Evolutionary conservation across 169 alveolate genomes (phyloP).

Genomic region (Eimeria acervulina): DNA sequence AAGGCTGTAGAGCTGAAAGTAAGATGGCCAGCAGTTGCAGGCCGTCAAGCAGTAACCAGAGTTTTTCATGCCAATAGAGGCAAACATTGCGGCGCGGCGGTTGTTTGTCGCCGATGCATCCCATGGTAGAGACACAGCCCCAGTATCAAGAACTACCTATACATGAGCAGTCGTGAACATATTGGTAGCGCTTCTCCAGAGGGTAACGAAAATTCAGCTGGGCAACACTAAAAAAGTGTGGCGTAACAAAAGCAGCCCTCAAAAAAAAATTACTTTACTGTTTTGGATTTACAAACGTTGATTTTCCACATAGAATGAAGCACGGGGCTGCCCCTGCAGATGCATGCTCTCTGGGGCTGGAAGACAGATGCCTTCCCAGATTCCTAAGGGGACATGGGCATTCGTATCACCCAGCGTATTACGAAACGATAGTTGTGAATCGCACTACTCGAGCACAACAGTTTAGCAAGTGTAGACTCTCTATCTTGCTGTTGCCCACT

Average conservation of each 20-base stretch:
- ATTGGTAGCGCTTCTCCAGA: neutral
- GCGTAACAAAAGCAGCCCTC: neutral
- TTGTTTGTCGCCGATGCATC: neutral
- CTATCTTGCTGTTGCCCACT: too few species aligned
- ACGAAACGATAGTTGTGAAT: too few species aligned
- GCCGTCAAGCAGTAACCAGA: constrained; percentile 64
- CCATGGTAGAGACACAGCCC: neutral
- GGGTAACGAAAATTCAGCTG: neutral
- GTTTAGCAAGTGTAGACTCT: too few species aligned
- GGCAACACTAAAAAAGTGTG: neutral
- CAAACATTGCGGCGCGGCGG: constrained; percentile 52
- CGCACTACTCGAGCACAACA: too few species aligned
- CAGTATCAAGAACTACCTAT: neutral
- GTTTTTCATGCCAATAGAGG: constrained; percentile 58
- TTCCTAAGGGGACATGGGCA: too few species aligned
- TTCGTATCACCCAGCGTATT: too few species aligned
- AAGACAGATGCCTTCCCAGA: neutral
- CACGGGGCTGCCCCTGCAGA: constrained; percentile 8
- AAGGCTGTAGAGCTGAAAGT: constrained; percentile 22
- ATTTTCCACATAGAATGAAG: neutral
- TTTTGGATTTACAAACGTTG: too few species aligned
- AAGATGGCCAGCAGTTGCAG: constrained; percentile 49
- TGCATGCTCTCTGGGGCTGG: constrained; percentile 13
- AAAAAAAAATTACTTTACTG: too few species aligned
- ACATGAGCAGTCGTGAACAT: neutral